Base-by-base conservation (phyloP, 257 asterid genomes). In the Gentiana macrophylla region DNA sequence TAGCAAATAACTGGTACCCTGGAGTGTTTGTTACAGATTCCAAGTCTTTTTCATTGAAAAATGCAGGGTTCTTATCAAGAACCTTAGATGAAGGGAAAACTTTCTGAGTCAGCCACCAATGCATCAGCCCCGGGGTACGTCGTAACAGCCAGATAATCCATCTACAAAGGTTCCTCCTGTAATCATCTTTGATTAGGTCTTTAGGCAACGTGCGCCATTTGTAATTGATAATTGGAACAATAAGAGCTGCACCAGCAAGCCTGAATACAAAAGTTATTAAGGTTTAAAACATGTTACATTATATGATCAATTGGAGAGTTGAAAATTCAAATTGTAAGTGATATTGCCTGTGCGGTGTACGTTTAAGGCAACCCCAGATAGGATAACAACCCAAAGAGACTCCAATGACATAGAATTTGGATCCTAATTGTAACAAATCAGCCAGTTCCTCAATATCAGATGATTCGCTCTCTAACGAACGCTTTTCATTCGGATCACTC, bases 401-500 rank as follows among this genome's bases (percentile, higher is more conserved):
- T 5, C 64, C 56, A 12, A 60, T 32, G 5, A 60, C 56, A 49
- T 49, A 13, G 13, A 47, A 60, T 3, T 36, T n/a, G 1, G 64
- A 24, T 15, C 56, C 49, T 12, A 60, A 12, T n/a, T 60, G 34
- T 32, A 60, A 37, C 10, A 48, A 48, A 37, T 60, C 64, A 12
- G 64, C 64, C 38, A 60, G 46, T 50, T 60, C 64, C 6, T 60
- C 47, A 15, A 60, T 36, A 12, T 60, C 64, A 6, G 13, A 36
- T 6, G 64, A 35, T 44, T 49, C 56, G 15, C 56, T 49, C 24
- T 50, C 49, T 4, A 12, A 2, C 2, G 48, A 49, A 15, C 64
- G 64, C 12, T 60, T 60, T 60, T 55, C 56, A 35, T 49, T 36
- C 4, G 64, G 64, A 49, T 60, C 64, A 60, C 56, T 60, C 50